phyloP scores from a whole-genome alignment of 495 filamentous ascomycete genomes.

The Talaromyces nanjingensis region DNA sequence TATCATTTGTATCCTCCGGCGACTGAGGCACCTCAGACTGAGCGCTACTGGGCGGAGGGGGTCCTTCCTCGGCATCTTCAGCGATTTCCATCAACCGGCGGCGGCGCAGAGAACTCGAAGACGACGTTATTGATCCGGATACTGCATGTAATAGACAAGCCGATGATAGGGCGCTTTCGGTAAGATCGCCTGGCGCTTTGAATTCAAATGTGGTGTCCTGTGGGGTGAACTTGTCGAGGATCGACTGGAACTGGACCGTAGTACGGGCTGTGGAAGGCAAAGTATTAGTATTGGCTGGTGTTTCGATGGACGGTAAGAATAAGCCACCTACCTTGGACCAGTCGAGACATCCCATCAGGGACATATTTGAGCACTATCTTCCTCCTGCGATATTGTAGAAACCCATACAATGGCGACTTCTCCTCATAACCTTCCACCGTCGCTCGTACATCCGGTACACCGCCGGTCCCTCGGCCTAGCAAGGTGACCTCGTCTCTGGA shows the following conservation, averaged over 20 bases:
- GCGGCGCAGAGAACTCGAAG: constrained; percentile 69
- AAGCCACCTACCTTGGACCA: constrained; percentile 70
- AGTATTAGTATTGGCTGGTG: constrained; percentile 5
- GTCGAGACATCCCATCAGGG: constrained; percentile 80
- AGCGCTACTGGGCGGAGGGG: constrained; percentile 53
- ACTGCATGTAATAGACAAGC: constrained; percentile 88
- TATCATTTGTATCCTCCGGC: constrained; percentile 42
- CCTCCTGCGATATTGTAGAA: constrained; percentile 79
- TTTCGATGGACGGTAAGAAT: constrained; percentile 4
- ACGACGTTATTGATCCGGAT: constrained; percentile 79
- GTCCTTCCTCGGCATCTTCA: constrained; percentile 67
- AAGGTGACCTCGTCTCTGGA: constrained; percentile 85
- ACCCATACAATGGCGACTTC: constrained; percentile 82
- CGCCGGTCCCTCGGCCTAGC: constrained; percentile 69
- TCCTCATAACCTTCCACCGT: constrained; percentile 73
- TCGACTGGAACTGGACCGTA: constrained; percentile 84
- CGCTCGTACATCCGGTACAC: constrained; percentile 75
- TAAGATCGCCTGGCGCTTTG: constrained; percentile 66
- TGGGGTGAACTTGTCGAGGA: constrained; percentile 80
- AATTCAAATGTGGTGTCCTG: constrained; percentile 79
- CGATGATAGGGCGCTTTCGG: constrained; percentile 78
- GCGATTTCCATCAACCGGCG: constrained; percentile 81
- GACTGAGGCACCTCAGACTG: constrained; percentile 54
- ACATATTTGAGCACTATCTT: constrained; percentile 90
- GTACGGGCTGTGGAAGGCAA: constrained; percentile 60